Conservation (phyloP, 1,139 yeast species). For the Saccharomycopsis crataegensis region DNA sequence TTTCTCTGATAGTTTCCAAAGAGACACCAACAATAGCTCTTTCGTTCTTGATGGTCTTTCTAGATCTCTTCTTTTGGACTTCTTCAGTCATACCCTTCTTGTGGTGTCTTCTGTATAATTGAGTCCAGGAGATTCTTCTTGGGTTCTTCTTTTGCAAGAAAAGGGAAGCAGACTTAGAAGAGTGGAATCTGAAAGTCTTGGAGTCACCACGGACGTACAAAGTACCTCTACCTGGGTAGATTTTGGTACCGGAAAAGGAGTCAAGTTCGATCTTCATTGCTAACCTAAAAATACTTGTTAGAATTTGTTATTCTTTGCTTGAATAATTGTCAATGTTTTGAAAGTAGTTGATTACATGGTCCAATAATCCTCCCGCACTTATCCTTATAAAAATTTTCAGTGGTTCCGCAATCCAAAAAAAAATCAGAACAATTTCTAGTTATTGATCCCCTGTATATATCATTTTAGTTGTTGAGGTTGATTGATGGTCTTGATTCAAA, state of each 20-base stretch:
- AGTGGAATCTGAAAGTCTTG: constrained; percentile 98
- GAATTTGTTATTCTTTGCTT: no score
- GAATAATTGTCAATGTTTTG: no score
- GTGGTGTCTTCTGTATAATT: constrained; percentile 99
- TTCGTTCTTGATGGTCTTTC: constrained; percentile 97
- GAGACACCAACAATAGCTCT: constrained; percentile 99
- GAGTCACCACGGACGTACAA: constrained; percentile 99
- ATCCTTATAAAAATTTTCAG: no score
- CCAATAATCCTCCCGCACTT: no score
- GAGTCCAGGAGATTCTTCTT: constrained; percentile 99
- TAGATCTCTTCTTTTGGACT: constrained; percentile 92
- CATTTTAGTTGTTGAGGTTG: no score
- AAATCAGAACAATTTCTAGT: no score
- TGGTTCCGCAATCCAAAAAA: no score
- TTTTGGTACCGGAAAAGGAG: constrained; percentile 98
- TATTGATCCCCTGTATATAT: no score
- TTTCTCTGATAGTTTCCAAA: constrained; percentile 95
- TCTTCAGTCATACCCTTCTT: constrained; percentile 99
- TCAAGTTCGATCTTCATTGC: constrained; percentile 99
- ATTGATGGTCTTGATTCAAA: no score
- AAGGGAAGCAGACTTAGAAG: constrained; percentile 95
- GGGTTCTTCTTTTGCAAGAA: constrained; percentile 99
- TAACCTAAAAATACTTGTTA: constrained; percentile 12
- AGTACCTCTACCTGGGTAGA: constrained; percentile 99
- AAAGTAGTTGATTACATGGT: no score